These are phyloP conservation scores for Ogataea pini DNA, from an alignment of 805 yeast genomes.

Conservation along the genomic window DNA sequence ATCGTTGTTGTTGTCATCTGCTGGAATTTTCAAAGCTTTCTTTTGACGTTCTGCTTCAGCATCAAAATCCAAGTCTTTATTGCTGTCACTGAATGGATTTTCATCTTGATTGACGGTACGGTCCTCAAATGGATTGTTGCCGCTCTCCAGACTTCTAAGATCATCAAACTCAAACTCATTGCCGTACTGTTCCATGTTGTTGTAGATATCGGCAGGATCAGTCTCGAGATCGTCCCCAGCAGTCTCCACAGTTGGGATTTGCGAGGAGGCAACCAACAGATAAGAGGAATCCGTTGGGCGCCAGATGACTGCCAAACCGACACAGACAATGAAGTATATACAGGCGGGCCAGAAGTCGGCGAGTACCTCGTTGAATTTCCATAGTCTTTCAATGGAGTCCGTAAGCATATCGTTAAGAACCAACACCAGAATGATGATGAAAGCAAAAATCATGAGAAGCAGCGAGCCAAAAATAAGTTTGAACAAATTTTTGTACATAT, in stretches of 20 bases:
- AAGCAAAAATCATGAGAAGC: conserved; percentile 67
- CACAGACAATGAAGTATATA: conserved; percentile 80
- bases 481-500: conserved; percentile 80
- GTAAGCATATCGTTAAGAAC: conserved; percentile 72
- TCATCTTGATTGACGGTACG: conserved; percentile 15
- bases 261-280: conserved; percentile 92
- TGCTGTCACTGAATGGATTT: conserved; percentile 36
- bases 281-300: conserved; percentile 96
- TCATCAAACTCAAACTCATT: conserved; percentile 63
- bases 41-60: conserved; percentile 36
- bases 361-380: conserved; percentile 89
- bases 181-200: conserved; percentile 40
- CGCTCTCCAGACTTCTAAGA: conserved; percentile 51
- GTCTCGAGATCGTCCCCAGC: conserved; percentile 47
- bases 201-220: conserved; percentile 27
- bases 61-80: conserved; percentile 29
- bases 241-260: conserved; percentile 68
- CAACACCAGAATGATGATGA: conserved; percentile 67
- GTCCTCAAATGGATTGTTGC: conserved; percentile 33
- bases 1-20: too few relatives aligned
- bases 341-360: conserved; percentile 95
- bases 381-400: conserved; percentile 78
- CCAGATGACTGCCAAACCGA: conserved; percentile 88
- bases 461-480: conserved; percentile 73
- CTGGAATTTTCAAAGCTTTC: conserved; percentile 16